Percentiles rank a stretch among this genome's conserved stretches.
phyloP scores from a whole-genome alignment of 1,284 basidiomycete genomes.

The Binderoboletus segoi region DNA sequence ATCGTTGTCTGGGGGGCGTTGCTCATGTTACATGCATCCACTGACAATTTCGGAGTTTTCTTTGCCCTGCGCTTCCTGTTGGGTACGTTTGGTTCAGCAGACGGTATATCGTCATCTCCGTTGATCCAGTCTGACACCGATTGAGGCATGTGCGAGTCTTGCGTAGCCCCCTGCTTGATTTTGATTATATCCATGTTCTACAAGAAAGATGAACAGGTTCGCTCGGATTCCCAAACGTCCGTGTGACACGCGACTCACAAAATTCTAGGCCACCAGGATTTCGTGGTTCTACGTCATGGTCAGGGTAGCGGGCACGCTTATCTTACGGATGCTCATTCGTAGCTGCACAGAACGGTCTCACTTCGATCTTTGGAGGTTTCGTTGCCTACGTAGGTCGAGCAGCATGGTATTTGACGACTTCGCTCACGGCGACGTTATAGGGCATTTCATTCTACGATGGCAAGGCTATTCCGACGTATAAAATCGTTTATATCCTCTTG shows the following conservation, averaged over 20 bases:
- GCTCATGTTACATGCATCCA: constrained; percentile 62
- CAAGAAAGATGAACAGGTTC: constrained; percentile 67
- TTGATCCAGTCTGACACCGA: background rate
- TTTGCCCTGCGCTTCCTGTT: constrained; percentile 64
- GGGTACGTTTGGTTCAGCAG: constrained; percentile 37
- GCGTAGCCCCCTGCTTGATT: constrained; percentile 64
- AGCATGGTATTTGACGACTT: background rate
- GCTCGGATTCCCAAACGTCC: background rate
- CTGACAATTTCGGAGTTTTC: constrained; percentile 59
- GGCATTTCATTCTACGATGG: constrained; percentile 61
- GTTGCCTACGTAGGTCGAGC: constrained; percentile 55
- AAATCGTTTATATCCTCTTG: constrained; percentile 64
- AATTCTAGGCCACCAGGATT: constrained; percentile 53
- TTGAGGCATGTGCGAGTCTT: constrained; percentile 66
- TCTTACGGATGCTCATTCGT: background rate
- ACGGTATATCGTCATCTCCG: background rate
- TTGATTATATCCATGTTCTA: constrained; percentile 71
- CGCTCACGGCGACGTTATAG: constrained; percentile 29
- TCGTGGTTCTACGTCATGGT: constrained; percentile 74
- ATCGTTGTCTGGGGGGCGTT: constrained; percentile 63
- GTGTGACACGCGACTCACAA: background rate
- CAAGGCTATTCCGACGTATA: constrained; percentile 52
- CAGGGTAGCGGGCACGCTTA: constrained; percentile 7
- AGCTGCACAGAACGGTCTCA: constrained; percentile 55
- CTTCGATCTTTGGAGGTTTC: constrained; percentile 66